Base-by-base conservation (phyloP, 2,329 filamentous ascomycete species). In the Paraconiothyrium brasiliense region DNA sequence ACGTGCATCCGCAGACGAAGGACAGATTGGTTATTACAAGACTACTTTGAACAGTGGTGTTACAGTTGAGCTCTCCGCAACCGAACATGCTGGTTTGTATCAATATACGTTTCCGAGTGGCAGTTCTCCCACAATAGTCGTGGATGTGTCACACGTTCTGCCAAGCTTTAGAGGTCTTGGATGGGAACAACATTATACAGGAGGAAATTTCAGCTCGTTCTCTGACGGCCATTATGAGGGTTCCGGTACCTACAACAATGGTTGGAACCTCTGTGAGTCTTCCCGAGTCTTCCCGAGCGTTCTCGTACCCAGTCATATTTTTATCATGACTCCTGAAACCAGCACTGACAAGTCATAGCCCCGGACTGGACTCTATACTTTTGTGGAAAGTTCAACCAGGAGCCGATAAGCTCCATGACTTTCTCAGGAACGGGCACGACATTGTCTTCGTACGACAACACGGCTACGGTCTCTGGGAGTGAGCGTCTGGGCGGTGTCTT, bases 111-210 rank as follows among this genome's bases (percentile, higher is more conserved):
- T 90, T 58, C 85, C 87, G 0, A 60, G 72, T 4, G 65, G 69
- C 34, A 77, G 67, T 1, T 65, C 71, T 1, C 68, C 76, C 2
- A 81, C 86, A 46, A 69, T 90, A 16, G 80, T 90, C 27, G 85
- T 89, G 6, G 89, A 91, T 71, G 86, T 90, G 8, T 90, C 87
- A 1, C 89, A 91, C 63, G 74, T 79, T n/a, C 77, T 91, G 43
- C 83, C 87, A 1, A 89, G 87, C 1, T 89, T 84, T 59, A 81
- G 88, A 39, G 86, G 87, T 0, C 80, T 86, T 65, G 86, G 86
- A 0, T 80, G 89, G 37, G 84, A 85, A n/a, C 89, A 91, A 72
- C 81, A 83, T 39, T 91, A 89, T 68, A 80, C 86, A 6, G 84
- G 84, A n/a, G 89, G 89, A 0, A 83, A 82, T 48, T 85, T 91